Base-by-base conservation (phyloP, 495 filamentous ascomycete species). In the Jackrogersella multiformis region DNA sequence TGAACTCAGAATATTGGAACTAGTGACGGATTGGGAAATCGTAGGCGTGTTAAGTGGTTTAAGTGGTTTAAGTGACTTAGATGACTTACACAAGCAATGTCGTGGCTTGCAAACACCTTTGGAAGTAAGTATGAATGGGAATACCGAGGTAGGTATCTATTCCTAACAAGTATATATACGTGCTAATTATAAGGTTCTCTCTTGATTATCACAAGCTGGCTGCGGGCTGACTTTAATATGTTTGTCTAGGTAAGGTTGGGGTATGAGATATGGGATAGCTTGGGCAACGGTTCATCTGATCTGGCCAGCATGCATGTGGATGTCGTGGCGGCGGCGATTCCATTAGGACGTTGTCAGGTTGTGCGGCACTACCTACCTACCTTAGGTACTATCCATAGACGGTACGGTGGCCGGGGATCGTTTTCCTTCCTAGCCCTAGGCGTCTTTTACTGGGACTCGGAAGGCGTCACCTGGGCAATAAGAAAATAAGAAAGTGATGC, bases 401-500 rank as follows among this genome's bases (percentile, higher is more conserved):
- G 39, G 39, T 44, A 44, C 7, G 46, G 16, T 35, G 36, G 5
- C 35, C 6, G 20, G 6, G 23, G 52, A 36, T 45, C 41, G 23
- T 1, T 45, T 30, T 30, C 3, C 26, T 23, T 39, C 52, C 32
- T 38, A n/a, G n/a, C n/a, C n/a, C 24, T 35, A 51, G 26, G 23
- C 34, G 20, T 30, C n/a, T 42, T 51, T 18, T 13, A 45, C 49
- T 53, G 56, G 52, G 57, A 36, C 58, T 39, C 68, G 53, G 46
- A 70, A 55, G 54, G 58, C 63, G 41, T 71, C 68, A 67, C n/a
- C n/a, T n/a, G n/a, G n/a, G n/a, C n/a, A n/a, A n/a, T n/a, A n/a
- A n/a, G n/a, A n/a, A n/a, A n/a, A n/a, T n/a, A 67, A 60, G 60
- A 58, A 70, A 70, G 68, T 45, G 30, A 71, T 71, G 68, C 68